Evolutionary conservation across 345 rosid genomes (phyloP), one percentile per base, ranked within the genome.

Genomic region (Aquilaria sinensis): DNA sequence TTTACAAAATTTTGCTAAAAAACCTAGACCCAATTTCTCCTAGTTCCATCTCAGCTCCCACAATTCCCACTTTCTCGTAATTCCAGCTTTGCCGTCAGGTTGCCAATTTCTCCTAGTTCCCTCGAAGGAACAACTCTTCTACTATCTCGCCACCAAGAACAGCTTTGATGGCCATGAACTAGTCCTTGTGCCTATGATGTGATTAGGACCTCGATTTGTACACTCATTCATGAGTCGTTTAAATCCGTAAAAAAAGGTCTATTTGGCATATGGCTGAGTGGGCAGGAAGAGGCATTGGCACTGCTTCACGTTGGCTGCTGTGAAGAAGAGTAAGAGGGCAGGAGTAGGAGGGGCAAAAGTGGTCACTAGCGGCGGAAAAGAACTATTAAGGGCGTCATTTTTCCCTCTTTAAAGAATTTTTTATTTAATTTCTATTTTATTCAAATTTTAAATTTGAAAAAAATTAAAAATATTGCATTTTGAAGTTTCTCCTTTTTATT

Each of bases 241-340:
- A 74, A 77, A 23, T 31, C 59, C 80, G 32, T 84, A 83, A 33
- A 80, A 77, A 30, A 45, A 32, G 9, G 60, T 74, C 10, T 75
- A 67, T 51, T 83, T 57, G 53, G 55, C 68, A 3, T 76, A 75
- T 31, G 81, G 77, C 0, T 31, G 2, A 32, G 57, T 61, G 46
- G 84, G 65, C 58, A 70, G 67, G 63, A 77, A 48, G 65, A 74
- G 75, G 68, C 88, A 81, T 67, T 83, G 86, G 84, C 77, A 52
- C 55, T 85, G 76, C 48, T 85, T 72, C 58, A 52, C 66, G 45
- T 57, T 55, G 47, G 65, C 74, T 64, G 75, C 29, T 58, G 23
- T 41, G 69, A 52, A 48, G 29, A 70, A 58, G 54, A 69, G 71
- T 48, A 37, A 32, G 47, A 32, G 10, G 64, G 64, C 53, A 31